These are phyloP conservation scores for Scedosporium aurantiacum DNA, from an alignment of 2,329 filamentous ascomycete species.

Conservation along the genomic window DNA sequence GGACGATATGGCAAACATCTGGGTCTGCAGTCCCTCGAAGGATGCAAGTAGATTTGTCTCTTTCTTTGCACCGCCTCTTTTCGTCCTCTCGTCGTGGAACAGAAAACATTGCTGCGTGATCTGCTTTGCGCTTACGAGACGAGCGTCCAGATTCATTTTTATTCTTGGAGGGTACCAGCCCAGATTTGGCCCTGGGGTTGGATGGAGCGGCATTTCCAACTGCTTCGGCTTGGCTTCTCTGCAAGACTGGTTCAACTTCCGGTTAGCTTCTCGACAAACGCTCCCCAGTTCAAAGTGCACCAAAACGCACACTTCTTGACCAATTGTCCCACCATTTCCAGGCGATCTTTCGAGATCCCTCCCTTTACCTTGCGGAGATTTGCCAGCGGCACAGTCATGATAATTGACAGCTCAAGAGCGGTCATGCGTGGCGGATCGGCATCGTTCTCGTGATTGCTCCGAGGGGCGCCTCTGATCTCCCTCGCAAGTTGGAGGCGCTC, in stretches of 20 bases:
- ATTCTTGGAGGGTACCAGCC: too few relatives aligned
- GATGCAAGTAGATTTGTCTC: background rate
- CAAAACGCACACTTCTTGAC: background rate
- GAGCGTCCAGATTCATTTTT: background rate
- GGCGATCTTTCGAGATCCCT: background rate
- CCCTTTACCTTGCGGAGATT: background rate
- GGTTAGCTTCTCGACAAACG: background rate
- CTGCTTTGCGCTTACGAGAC: too few relatives aligned
- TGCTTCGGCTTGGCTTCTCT: background rate
- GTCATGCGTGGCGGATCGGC: background rate
- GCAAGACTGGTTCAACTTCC: background rate
- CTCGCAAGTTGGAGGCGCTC: background rate
- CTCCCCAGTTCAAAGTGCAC: background rate
- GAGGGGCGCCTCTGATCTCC: background rate
- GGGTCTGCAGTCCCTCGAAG: background rate
- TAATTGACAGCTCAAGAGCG: background rate
- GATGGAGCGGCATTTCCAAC: background rate
- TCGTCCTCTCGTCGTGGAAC: background rate
- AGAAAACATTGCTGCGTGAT: background rate
- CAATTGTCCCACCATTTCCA: background rate
- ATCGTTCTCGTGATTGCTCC: too few relatives aligned
- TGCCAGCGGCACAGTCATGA: background rate
- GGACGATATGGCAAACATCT: background rate
- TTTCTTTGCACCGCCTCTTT: background rate
- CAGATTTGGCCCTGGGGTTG: background rate